These are phyloP conservation scores for Ustanciosporium gigantosporum DNA, from an alignment of 1,284 basidiomycete species.

Conservation along the genomic window DNA sequence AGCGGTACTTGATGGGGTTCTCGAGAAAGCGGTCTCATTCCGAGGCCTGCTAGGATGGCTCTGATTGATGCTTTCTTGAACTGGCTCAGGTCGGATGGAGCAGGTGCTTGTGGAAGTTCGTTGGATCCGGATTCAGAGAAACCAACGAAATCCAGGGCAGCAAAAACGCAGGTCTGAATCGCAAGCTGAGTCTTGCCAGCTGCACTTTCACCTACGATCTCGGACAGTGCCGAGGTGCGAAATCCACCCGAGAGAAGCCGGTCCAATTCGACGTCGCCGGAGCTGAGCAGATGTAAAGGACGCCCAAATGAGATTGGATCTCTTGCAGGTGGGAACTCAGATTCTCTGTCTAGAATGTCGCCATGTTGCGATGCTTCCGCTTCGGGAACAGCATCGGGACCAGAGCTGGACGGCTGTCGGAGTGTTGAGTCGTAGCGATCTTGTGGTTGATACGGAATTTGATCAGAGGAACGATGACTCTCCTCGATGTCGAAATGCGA, in stretches of 20 bases:
- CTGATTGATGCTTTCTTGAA: not conserved
- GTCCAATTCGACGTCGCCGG: conserved; percentile 32
- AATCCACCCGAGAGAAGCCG: conserved; percentile 36
- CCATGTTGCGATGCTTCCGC: not conserved
- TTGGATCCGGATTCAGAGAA: not conserved
- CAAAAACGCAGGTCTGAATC: conserved; percentile 35
- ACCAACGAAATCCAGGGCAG: conserved; percentile 25
- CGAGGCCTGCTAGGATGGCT: conserved; percentile 8
- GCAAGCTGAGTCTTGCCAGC: conserved; percentile 53
- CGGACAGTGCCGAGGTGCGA: conserved; percentile 27
- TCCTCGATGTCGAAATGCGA: not conserved
- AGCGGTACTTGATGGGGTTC: not conserved
- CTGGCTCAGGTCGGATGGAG: not conserved
- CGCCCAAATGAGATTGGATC: conserved; percentile 16
- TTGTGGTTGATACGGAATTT: too few species aligned
- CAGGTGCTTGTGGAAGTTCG: not conserved
- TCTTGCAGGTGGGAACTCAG: not conserved
- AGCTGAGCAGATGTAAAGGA: conserved; percentile 9
- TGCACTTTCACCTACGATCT: conserved; percentile 51
- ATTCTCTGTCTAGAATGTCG: not conserved
- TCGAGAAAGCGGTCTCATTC: conserved; percentile 10
- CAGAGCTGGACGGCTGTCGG: too few species aligned
- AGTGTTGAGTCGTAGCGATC: too few species aligned
- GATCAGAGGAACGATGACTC: not conserved
- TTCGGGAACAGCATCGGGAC: not conserved